Conservation (phyloP, 1,139 yeast genomes). For the Saccharomycopsis hybrid region DNA sequence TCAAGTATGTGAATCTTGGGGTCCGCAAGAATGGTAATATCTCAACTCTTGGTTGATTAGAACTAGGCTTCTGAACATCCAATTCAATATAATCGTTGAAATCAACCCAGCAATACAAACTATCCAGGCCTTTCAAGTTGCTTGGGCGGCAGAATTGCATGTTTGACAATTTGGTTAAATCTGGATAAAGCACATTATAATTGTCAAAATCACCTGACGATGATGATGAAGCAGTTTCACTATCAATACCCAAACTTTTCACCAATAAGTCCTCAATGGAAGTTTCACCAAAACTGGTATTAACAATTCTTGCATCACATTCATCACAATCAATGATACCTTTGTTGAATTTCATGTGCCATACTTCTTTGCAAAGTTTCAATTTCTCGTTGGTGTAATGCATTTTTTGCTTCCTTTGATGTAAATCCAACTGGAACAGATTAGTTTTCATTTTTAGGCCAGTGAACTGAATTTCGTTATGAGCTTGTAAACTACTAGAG, state of each 20-base stretch:
- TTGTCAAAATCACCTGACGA: not conserved
- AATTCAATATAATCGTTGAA: constrained; percentile 71
- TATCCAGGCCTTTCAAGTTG: constrained; percentile 29
- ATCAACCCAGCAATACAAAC: constrained; percentile 57
- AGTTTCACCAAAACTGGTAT: constrained; percentile 58
- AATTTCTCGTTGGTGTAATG: constrained; percentile 48
- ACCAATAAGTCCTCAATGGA: constrained; percentile 51
- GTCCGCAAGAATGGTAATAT: constrained; percentile 61
- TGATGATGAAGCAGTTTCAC: constrained; percentile 20
- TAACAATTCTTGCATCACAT: constrained; percentile 66
- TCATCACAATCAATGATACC: constrained; percentile 70
- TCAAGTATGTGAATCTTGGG: constrained; percentile 70
- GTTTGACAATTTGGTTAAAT: constrained; percentile 3
- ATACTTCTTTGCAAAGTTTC: constrained; percentile 46
- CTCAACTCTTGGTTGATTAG: constrained; percentile 50
- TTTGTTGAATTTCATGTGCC: constrained; percentile 60
- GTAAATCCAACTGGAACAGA: constrained; percentile 68
- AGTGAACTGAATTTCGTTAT: constrained; percentile 45
- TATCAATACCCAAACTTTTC: constrained; percentile 32
- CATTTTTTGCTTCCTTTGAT: constrained; percentile 71
- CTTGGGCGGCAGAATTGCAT: constrained; percentile 19
- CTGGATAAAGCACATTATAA: constrained; percentile 7
- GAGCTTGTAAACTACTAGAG: constrained; percentile 32
- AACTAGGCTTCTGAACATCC: constrained; percentile 44
- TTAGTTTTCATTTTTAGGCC: constrained; percentile 74